Conservation (phyloP, 139 green algal genomes). For the Choricystis sp. region DNA sequence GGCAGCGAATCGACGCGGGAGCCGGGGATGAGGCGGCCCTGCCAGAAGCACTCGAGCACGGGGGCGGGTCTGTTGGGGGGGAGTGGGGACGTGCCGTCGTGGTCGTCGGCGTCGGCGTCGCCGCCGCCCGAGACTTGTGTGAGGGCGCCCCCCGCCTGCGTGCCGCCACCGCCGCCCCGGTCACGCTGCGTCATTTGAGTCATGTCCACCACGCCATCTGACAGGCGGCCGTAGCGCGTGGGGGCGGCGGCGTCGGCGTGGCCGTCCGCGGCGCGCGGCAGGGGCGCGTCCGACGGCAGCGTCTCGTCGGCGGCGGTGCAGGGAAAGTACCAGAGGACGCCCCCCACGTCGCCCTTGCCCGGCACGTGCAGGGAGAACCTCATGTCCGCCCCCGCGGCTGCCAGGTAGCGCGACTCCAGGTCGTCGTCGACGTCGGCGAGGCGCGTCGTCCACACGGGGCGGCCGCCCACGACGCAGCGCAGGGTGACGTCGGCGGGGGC, state of each 20-base stretch:
- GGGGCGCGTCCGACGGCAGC: constrained; percentile 21
- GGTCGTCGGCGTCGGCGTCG: not conserved
- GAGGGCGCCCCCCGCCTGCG: too few relatives aligned
- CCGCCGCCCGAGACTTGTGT: too few relatives aligned
- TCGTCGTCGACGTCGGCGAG: constrained; percentile 52
- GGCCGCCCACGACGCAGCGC: constrained; percentile 11
- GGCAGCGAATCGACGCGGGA: constrained; percentile 45
- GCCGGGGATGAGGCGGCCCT: constrained; percentile 58
- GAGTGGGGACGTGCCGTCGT: constrained; percentile 1
- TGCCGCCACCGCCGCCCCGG: too few relatives aligned
- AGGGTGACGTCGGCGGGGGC: constrained; percentile 31
- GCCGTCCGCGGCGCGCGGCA: not conserved
- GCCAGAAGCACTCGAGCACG: constrained; percentile 58
- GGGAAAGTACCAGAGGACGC: constrained; percentile 62
- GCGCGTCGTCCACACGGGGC: constrained; percentile 13
- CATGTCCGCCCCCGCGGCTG: constrained; percentile 22
- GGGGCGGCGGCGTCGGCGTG: not conserved
- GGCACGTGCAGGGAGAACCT: constrained; percentile 48
- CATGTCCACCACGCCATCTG: not conserved
- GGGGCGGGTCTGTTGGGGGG: constrained; percentile 11
- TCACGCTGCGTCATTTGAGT: constrained; percentile 2
- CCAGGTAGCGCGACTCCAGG: constrained; percentile 49
- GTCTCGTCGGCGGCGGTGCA: constrained; percentile 43
- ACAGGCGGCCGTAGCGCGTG: not conserved
- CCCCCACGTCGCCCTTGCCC: constrained; percentile 38